A percentile compares a stretch with the other conserved stretches of the same genome.
Evolutionary conservation across 257 asterid species (phyloP).

Genomic region (Eustoma russellianum): DNA sequence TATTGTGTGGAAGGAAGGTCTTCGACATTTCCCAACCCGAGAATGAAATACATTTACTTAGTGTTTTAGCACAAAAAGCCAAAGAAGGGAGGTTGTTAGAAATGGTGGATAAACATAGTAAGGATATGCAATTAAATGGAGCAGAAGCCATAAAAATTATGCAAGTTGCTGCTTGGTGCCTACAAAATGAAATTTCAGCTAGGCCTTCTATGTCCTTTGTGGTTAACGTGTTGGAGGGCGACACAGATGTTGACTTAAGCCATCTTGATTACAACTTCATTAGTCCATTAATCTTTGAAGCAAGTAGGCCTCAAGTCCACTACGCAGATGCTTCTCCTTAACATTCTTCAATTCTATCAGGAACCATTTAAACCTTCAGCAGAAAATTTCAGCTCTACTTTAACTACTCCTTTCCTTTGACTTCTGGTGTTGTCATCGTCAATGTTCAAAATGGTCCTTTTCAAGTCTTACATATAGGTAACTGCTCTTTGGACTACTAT

Average conservation of each 20-base stretch:
- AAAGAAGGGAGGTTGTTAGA: constrained; percentile 13
- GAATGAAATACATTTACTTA: constrained; percentile 8
- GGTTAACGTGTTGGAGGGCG: constrained; percentile 5
- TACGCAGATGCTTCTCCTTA: constrained; percentile 2
- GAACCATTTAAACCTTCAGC: too few relatives aligned
- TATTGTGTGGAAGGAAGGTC: constrained; percentile 15
- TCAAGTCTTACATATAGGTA: too few relatives aligned
- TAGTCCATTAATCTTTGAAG: neutral
- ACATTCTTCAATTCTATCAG: constrained; percentile 5
- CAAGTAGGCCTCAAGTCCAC: neutral
- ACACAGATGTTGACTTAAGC: constrained; percentile 1
- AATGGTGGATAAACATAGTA: constrained; percentile 13
- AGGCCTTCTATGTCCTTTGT: constrained; percentile 11
- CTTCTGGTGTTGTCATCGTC: too few relatives aligned
- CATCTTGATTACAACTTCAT: neutral
- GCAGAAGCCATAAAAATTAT: constrained; percentile 8
- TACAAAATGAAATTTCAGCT: constrained; percentile 13
- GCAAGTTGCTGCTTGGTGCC: constrained; percentile 20
- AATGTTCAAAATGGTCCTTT: too few relatives aligned
- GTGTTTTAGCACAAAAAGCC: constrained; percentile 16
- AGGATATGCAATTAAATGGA: constrained; percentile 14
- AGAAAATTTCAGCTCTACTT: too few relatives aligned
- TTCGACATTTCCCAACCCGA: constrained; percentile 9
- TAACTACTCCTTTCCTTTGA: too few relatives aligned
- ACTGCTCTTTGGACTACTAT: too few relatives aligned